Base-by-base conservation (phyloP, 176 grass and related monocot species). In the Triticum turgidum region DNA sequence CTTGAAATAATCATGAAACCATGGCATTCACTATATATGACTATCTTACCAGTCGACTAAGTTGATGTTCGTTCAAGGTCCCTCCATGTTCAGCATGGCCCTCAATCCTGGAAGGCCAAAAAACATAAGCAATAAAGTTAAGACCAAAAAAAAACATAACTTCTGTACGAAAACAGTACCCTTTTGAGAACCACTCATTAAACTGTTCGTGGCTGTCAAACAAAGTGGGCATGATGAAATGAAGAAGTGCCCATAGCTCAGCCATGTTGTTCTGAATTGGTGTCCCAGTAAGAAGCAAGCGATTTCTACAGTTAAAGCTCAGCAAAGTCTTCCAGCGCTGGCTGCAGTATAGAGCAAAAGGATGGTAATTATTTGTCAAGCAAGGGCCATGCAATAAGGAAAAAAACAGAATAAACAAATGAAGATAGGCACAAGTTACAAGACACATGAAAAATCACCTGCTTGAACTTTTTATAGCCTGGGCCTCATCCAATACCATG, bases 171-270 rank as follows among this genome's bases (percentile, higher is more conserved):
- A 67, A 88, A 64, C 33, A 34, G 45, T 99, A 99, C 97, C 97
- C 97, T 79, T 99, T 99, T 51, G 97, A 96, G 87, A 99, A 99
- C 97, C 97, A 99, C 82, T 99, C 97, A 29, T 94, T 97, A 63
- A 99, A 99, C 86, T 99, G 97, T 67, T 99, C 97, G 68, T 99
- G 97, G 69, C 97, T 99, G 65, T 99, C 97, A 94, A 99, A 99
- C 65, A 99, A 91, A 79, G 97, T 99, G 29, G 97, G 97, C 97
- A 99, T 99, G 81, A 99, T 99, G 80, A 99, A 99, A 87, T 99
- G 97, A 85, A 99, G 97, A 89, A 99, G 92, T 17, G 97, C 97
- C 97, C 97, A 99, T 79, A 99, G 71, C 80, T 99, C 97, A 85
- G 97, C 94, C 97, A 99, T 99, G 75, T 97, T 99, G 82, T 99